A percentile compares a stretch with the other conserved stretches of the same genome.
Evolutionary conservation across 352 stramenopile species (phyloP).

Genomic region (Phytophthora tubulina): DNA sequence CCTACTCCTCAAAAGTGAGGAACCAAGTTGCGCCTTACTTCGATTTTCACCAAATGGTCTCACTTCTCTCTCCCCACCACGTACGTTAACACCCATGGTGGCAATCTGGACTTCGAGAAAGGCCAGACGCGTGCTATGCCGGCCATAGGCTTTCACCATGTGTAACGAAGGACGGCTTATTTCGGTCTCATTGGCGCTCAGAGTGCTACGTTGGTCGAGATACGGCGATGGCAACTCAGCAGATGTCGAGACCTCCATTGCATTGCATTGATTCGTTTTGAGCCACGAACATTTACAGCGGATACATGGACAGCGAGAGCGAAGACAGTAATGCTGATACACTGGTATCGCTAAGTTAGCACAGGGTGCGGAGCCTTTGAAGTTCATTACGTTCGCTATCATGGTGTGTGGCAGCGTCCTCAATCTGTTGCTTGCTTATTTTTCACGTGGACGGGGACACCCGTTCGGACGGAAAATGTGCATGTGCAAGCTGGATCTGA

Average conservation of each 20-base stretch:
- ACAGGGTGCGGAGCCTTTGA: constrained; percentile 3
- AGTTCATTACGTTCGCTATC: neutral
- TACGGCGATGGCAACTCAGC: constrained; percentile 13
- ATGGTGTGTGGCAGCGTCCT: neutral
- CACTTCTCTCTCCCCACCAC: constrained; percentile 2
- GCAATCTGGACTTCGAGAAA: constrained; percentile 21
- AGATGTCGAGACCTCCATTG: constrained; percentile 19
- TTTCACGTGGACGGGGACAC: constrained; percentile 10
- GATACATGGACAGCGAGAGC: neutral
- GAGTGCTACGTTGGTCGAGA: constrained; percentile 15
- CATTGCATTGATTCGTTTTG: too few species aligned
- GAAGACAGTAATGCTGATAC: constrained; percentile 33
- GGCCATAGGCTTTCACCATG: constrained; percentile 25
- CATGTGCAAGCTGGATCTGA: constrained; percentile 10
- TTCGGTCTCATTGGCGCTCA: constrained; percentile 17
- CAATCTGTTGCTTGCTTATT: constrained; percentile 12
- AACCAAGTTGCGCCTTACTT: constrained; percentile 37
- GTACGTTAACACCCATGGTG: neutral
- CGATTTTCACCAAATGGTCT: constrained; percentile 38
- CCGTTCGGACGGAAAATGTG: constrained; percentile 18
- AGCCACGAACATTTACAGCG: neutral
- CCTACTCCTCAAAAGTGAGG: constrained; percentile 29
- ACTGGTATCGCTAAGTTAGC: constrained; percentile 6
- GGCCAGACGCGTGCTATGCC: constrained; percentile 6
- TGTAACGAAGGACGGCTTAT: constrained; percentile 24